These are phyloP conservation scores for Guyanaporus albipodus DNA, from an alignment of 768 basidiomycete genomes.

Conservation along the genomic window DNA sequence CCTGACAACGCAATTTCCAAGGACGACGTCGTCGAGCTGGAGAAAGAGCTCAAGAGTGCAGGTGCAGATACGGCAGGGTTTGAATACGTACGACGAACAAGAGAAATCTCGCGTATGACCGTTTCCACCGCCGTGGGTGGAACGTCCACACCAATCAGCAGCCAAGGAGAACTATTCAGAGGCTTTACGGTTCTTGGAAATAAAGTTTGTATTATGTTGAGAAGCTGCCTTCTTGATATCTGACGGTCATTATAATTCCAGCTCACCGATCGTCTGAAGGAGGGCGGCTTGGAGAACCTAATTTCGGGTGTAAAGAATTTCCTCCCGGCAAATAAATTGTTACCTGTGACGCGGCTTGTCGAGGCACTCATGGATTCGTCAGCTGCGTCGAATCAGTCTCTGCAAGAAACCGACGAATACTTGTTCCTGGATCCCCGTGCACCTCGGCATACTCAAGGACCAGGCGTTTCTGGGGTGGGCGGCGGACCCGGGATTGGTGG, in stretches of 20 bases:
- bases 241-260: conserved; percentile 31
- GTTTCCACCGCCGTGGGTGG: conserved; percentile 59
- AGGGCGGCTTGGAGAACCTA: conserved; percentile 94
- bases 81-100: conserved; percentile 86
- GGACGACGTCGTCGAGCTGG: conserved; percentile 85
- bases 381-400: conserved; percentile 86
- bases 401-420: conserved; percentile 96
- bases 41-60: conserved; percentile 77
- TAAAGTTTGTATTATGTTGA: conserved; percentile 50
- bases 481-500: conserved; percentile 41
- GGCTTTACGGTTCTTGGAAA: conserved; percentile 92
- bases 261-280: conserved; percentile 91
- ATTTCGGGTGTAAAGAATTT: conserved; percentile 99
- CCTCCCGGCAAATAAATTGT: conserved; percentile 89
- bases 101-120: conserved; percentile 93
- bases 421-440: conserved; percentile 90
- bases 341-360: conserved; percentile 86
- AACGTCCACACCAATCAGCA: conserved; percentile 65
- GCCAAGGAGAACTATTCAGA: conserved; percentile 84
- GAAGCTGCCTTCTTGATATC: background rate
- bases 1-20: conserved; percentile 77
- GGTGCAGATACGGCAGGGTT: conserved; percentile 82
- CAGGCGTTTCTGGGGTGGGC: conserved; percentile 44
- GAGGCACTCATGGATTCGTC: conserved; percentile 99
- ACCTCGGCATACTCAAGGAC: conserved; percentile 50